phyloP scores from a whole-genome alignment of 202 grass and related monocot genomes.

The Carex arenaria region DNA sequence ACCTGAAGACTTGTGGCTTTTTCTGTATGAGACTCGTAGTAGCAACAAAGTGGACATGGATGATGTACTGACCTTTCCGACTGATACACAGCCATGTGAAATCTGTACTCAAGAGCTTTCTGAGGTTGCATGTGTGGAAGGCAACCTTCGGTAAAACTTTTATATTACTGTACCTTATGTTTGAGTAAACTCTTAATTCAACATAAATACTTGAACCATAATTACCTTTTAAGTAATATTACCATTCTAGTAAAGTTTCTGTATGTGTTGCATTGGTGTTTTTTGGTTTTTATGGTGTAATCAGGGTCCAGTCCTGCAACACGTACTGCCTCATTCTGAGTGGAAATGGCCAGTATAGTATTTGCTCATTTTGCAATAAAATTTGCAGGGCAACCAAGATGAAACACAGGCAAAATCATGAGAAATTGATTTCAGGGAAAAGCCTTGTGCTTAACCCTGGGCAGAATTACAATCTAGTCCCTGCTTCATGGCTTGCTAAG shows the following conservation, averaged over 20 bases:
- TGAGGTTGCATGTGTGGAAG: constrained; percentile 84
- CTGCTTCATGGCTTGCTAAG: constrained; percentile 79
- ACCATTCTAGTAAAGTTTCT: not conserved
- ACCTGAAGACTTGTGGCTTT: constrained; percentile 74
- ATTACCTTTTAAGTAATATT: not conserved
- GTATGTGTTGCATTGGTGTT: not conserved
- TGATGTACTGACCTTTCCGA: constrained; percentile 51
- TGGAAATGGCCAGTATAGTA: not conserved
- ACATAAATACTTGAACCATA: not conserved
- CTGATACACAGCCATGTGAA: constrained; percentile 65
- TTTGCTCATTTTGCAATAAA: constrained; percentile 7
- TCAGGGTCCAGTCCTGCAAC: not conserved
- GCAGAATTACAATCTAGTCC: constrained; percentile 80
- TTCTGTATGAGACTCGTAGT: constrained; percentile 59
- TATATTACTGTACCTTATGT: not conserved
- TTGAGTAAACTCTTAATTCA: not conserved
- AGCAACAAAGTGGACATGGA: constrained; percentile 27
- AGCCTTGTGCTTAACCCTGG: constrained; percentile 47
- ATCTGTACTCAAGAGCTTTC: constrained; percentile 66
- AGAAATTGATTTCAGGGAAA: constrained; percentile 83
- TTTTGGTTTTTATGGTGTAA: not conserved
- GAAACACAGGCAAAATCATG: constrained; percentile 78
- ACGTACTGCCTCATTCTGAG: not conserved
- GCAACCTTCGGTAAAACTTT: constrained; percentile 65
- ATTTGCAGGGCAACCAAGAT: constrained; percentile 67